Percentiles rank a stretch among this genome's conserved stretches.
Evolutionary conservation across 805 yeast species (phyloP).

Genomic region (Scheffersomyces stipitis): DNA sequence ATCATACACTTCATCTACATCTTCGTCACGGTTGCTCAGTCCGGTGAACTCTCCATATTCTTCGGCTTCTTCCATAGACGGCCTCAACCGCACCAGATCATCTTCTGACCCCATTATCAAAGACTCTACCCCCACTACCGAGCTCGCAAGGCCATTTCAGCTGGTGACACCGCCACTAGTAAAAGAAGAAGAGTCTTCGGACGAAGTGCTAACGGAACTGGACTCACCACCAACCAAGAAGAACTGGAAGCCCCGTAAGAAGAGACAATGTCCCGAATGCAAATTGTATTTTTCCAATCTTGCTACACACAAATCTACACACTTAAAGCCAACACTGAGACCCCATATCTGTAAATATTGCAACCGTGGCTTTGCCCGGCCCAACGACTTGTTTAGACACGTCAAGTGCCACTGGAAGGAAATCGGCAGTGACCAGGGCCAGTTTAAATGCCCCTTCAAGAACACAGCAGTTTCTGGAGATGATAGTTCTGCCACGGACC

Average conservation of each 20-base stretch:
- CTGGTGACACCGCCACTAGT: neutral
- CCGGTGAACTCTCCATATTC: conserved; percentile 17
- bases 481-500: conserved; percentile 17
- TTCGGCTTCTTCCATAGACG: conserved; percentile 2
- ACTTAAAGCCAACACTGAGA: conserved; percentile 64
- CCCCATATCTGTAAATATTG: conserved; percentile 81
- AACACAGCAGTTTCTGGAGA: conserved; percentile 20
- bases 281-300: conserved; percentile 68
- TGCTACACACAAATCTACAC: conserved; percentile 82
- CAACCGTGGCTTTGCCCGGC: conserved; percentile 81
- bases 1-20: neutral
- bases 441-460: conserved; percentile 79
- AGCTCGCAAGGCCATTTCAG: neutral
- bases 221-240: conserved; percentile 9
- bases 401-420: conserved; percentile 84
- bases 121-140: conserved; percentile 1
- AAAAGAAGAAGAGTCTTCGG: neutral
- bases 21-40: conserved; percentile 7
- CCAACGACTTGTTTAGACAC: conserved; percentile 84
- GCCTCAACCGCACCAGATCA: conserved; percentile 10
- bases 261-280: conserved; percentile 73
- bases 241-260: conserved; percentile 52
- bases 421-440: conserved; percentile 61
- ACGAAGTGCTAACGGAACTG: neutral
- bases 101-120: conserved; percentile 11